Base-by-base conservation (phyloP, 225 moss, liverwort and hornwort genomes). In the Climacium dendroides region DNA sequence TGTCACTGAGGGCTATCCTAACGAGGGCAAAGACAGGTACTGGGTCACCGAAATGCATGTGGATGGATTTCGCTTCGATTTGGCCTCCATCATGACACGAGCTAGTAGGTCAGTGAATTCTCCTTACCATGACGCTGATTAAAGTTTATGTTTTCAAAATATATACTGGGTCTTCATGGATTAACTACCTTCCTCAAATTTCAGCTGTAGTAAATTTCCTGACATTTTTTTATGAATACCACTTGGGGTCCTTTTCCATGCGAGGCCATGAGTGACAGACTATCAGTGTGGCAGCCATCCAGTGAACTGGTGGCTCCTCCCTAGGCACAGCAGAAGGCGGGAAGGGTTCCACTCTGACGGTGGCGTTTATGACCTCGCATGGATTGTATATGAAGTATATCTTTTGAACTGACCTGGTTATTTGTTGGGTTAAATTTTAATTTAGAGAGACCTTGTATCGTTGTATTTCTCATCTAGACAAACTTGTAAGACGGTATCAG, bases 41-140 rank as follows among this genome's bases (percentile, higher is more conserved):
- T 97, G 97, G 97, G 94, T 95, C 82, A 92, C 90, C 50, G 96
- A 97, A 90, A 97, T 97, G 97, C 97, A 97, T 57, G 95, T 97
- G 84, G 97, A 97, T 91, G 97, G 97, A 82, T 97, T 97, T 77
- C 97, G 97, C 71, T 97, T 97, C 85, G 97, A 97, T 80, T 93
- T 97, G 88, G 97, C 97, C 78, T 97, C 97, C 57, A 94, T 97
- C 67, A 88, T 97, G 95, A 97, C 96, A 85, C 91, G 96, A 74
- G 96, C 97, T 87, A 97, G 97, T 93, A 97, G 97, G 97, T 95
- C 74, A 76, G 85, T 83, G 54, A 63, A 37, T 61, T 57, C 79
- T 78, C 85, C 74, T 67, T 87, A 80, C 70, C 16, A 72, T 35
- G 85, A 75, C 20, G 72, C 63, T 78, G 26, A 85, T 82, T 45